A percentile compares a stretch with the other conserved stretches of the same genome.
phyloP scores from a whole-genome alignment of 257 asterid genomes.

The Solanum piurae region DNA sequence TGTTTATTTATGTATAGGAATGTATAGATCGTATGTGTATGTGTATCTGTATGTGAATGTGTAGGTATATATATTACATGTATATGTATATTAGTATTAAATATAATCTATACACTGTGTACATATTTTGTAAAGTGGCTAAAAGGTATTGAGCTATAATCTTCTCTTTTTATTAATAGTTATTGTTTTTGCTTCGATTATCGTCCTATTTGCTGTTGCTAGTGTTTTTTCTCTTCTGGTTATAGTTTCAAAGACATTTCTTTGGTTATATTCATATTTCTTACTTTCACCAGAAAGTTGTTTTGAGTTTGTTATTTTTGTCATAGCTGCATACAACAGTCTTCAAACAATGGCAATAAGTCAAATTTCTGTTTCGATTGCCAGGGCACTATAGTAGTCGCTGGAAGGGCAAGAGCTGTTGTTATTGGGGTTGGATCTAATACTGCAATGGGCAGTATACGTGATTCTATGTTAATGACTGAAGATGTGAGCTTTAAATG shows the following conservation, averaged over 20 bases:
- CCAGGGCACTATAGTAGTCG: slow-evolving; percentile 92
- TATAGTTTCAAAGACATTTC: neutral
- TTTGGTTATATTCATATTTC: neutral
- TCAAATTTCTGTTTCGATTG: slow-evolving; percentile 12
- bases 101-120: neutral
- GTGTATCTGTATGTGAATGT: neutral
- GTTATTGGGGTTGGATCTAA: slow-evolving; percentile 94
- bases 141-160: neutral
- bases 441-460: slow-evolving; percentile 99
- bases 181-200: neutral
- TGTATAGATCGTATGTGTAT: neutral
- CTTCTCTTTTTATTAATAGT: neutral
- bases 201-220: neutral
- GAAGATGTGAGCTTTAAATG: slow-evolving; percentile 62
- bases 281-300: neutral
- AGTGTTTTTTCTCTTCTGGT: neutral
- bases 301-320: neutral
- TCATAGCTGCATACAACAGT: neutral
- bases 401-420: slow-evolving; percentile 95
- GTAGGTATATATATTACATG: neutral
- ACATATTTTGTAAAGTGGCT: neutral
- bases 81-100: neutral
- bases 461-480: slow-evolving; percentile 90
- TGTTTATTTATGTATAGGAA: neutral
- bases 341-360: neutral